Evolutionary conservation across 2,329 filamentous ascomycete species (phyloP).

Genomic region (Pseudogymnoascus sp.): DNA sequence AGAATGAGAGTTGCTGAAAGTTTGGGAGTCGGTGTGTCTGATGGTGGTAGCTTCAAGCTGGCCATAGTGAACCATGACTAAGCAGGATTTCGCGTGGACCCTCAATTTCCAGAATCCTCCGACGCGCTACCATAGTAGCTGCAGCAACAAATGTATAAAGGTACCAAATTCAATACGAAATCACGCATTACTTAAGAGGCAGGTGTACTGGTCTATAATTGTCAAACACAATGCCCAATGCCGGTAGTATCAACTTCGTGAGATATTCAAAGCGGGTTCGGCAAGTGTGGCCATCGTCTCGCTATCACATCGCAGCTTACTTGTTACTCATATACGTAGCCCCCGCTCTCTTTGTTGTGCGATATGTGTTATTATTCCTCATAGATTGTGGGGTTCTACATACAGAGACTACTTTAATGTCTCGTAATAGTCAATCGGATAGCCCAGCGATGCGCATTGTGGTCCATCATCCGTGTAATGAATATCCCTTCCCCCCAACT

Average conservation of each 20-base stretch:
- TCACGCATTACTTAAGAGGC: too few species aligned
- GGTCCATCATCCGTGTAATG: slow-evolving; percentile 17
- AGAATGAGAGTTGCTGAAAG: background rate
- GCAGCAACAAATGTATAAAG: too few species aligned
- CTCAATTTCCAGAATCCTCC: too few species aligned
- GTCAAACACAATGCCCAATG: too few species aligned
- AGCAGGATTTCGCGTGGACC: background rate
- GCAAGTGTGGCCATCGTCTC: too few species aligned
- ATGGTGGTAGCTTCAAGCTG: background rate
- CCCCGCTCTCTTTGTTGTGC: background rate
- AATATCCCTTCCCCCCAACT: background rate
- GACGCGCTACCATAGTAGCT: too few species aligned
- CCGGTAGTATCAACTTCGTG: too few species aligned
- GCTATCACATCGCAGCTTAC: too few species aligned
- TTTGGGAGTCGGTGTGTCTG: background rate
- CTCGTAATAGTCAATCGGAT: slow-evolving; percentile 18
- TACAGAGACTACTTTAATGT: background rate
- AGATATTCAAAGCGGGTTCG: too few species aligned
- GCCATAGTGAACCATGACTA: background rate
- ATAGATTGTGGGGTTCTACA: background rate
- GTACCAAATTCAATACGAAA: too few species aligned
- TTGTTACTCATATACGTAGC: too few species aligned
- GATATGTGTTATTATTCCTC: background rate
- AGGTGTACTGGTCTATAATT: too few species aligned
- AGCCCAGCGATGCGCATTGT: slow-evolving; percentile 19